Base-by-base conservation (phyloP, 2,329 filamentous ascomycete genomes). In the Pestalotiopsis sp. region DNA sequence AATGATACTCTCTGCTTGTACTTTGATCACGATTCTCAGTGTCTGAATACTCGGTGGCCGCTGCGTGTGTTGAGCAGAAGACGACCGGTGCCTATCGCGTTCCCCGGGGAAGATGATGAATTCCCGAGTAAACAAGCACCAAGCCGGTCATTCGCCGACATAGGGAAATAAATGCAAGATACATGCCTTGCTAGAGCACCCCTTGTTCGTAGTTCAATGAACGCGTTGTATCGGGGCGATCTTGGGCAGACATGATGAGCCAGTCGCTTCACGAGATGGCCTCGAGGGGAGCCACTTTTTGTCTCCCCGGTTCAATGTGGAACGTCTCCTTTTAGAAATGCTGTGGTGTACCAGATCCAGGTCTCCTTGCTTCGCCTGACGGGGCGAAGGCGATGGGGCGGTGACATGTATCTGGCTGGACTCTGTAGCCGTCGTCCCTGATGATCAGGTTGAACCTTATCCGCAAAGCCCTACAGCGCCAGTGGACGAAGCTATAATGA, bases 211-310 rank as follows among this genome's bases (percentile, higher is more conserved):
- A 60, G 41, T 56, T 66, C 25, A 25, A 66, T 9, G 36, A 31
- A 31, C 56, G 60, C 64, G 64, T 66, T 31, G 36, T 60, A 60
- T 60, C 38, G 64, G 59, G 64, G 36, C 64, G 64, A 61, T 66
- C 64, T 60, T 61, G 36, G 58, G 20, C 14, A 36, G 20, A 17
- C 31, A 25, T 49, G 56, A 66, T 31, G 23, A 66, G 64, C 64
- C 64, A 66, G 52, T 66, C 64, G 64, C 52, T 60, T 39, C 31
- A 17, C 64, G 49, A 56, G 38, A 38, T n/a, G 36, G 56, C 64
- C 20, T 66, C 23, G 27, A 36, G 36, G 27, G 41, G 61, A 20
- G 20, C 63, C 41, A 56, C 20, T 66, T 38, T 36, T 66, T 45
- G 38, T 14, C 36, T 23, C 49, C 41, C n/a, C 4, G 63, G 39